phyloP scores from a whole-genome alignment of 257 asterid species.

The Rehmannia glutinosa region DNA sequence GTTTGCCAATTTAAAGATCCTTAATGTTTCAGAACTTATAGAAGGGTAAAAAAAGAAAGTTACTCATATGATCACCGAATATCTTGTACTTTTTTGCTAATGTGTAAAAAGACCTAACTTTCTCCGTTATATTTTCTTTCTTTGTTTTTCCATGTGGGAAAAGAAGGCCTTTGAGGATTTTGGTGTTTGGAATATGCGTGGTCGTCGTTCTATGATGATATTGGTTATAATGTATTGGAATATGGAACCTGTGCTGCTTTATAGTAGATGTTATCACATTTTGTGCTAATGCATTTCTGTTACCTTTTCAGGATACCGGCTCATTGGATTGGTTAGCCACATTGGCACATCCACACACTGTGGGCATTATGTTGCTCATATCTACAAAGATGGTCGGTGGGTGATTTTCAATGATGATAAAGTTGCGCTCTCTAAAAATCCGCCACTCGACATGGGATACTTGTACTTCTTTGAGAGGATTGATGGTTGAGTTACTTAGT shows the following conservation, averaged over 20 bases:
- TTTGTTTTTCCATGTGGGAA: background rate
- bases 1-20: background rate
- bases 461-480: conserved; percentile 88
- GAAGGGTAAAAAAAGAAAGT: background rate
- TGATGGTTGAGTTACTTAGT: conserved; percentile 31
- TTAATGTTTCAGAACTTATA: background rate
- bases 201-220: background rate
- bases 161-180: background rate
- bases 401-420: conserved; percentile 89
- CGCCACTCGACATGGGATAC: conserved; percentile 94
- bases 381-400: conserved; percentile 83
- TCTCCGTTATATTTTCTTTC: background rate
- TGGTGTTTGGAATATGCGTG: background rate
- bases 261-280: background rate
- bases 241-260: background rate
- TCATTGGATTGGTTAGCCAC: conserved; percentile 87
- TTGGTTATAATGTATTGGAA: background rate
- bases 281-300: conserved; percentile 8
- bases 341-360: conserved; percentile 96
- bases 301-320: conserved; percentile 58
- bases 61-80: background rate
- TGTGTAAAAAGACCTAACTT: background rate
- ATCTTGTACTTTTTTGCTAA: background rate
- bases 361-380: conserved; percentile 96
- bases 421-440: conserved; percentile 78